Evolutionary conservation across 140 eudicot genomes (phyloP).

Genomic region (Anethum foeniculum): DNA sequence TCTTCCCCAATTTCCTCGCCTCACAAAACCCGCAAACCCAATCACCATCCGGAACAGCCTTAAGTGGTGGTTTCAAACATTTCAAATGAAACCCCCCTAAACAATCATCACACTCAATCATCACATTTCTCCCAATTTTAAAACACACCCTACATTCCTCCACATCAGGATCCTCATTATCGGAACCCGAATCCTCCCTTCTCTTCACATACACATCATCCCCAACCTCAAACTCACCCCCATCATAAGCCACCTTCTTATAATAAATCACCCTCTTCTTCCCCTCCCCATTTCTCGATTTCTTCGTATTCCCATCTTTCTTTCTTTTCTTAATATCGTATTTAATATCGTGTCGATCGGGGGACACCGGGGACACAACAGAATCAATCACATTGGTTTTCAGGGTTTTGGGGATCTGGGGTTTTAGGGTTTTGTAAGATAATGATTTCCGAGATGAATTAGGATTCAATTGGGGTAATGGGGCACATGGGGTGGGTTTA

Average conservation of each 20-base stretch:
- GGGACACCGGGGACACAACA: constrained; percentile 44
- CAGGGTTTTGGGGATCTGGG: constrained; percentile 13
- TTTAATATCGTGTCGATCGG: constrained; percentile 39
- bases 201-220: constrained; percentile 90
- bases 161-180: constrained; percentile 71
- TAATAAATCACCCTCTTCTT: constrained; percentile 43
- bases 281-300: constrained; percentile 6
- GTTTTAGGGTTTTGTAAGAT: constrained; percentile 6
- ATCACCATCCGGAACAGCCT: constrained; percentile 74
- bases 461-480: constrained; percentile 11
- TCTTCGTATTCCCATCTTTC: constrained; percentile 1
- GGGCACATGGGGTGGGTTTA: neutral
- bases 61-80: constrained; percentile 82
- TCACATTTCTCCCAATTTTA: constrained; percentile 42
- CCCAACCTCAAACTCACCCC: constrained; percentile 65
- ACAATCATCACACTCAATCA: constrained; percentile 96
- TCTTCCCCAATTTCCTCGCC: constrained; percentile 52
- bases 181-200: constrained; percentile 72
- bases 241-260: constrained; percentile 72
- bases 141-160: constrained; percentile 91
- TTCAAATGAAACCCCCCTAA: constrained; percentile 87
- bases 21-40: constrained; percentile 83
- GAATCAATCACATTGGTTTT: constrained; percentile 4
- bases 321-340: constrained; percentile 39
- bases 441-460: constrained; percentile 9